phyloP scores from a whole-genome alignment of 352 stramenopile genomes.

The Pythium aristosporum region DNA sequence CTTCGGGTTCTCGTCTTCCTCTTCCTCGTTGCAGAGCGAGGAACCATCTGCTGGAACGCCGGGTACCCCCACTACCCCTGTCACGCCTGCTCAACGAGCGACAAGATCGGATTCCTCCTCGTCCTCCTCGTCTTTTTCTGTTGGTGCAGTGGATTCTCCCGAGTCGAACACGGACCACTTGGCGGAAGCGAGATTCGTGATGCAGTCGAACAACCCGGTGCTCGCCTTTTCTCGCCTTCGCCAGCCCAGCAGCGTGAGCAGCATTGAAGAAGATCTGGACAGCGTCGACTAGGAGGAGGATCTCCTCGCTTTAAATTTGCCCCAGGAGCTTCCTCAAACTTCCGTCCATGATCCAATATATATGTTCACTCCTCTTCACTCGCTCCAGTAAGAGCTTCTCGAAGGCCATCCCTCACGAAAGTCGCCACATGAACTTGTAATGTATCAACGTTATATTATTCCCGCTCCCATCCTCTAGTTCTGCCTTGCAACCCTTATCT shows the following conservation, averaged over 20 bases:
- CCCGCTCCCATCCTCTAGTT: no score
- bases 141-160: slow-evolving; percentile 11
- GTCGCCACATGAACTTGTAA: no score
- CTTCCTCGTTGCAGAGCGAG: slow-evolving; percentile 18
- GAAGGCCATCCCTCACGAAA: no score
- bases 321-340: background rate
- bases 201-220: slow-evolving; percentile 7
- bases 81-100: background rate
- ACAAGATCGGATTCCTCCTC: slow-evolving; percentile 11
- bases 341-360: background rate
- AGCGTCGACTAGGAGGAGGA: slow-evolving; percentile 46
- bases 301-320: background rate
- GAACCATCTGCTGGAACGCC: slow-evolving; percentile 6
- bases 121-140: slow-evolving; percentile 36
- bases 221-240: slow-evolving; percentile 7
- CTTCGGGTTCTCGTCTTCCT: slow-evolving; percentile 41
- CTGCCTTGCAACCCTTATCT: no score
- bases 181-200: background rate
- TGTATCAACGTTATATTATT: no score
- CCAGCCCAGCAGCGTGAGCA: slow-evolving; percentile 37
- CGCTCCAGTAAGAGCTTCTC: no score
- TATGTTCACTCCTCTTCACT: no score
- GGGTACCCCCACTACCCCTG: background rate
- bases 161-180: background rate
- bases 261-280: slow-evolving; percentile 59